These are phyloP conservation scores for Fusarium beomiforme DNA, from an alignment of 2,329 filamentous ascomycete species.

Conservation along the genomic window DNA sequence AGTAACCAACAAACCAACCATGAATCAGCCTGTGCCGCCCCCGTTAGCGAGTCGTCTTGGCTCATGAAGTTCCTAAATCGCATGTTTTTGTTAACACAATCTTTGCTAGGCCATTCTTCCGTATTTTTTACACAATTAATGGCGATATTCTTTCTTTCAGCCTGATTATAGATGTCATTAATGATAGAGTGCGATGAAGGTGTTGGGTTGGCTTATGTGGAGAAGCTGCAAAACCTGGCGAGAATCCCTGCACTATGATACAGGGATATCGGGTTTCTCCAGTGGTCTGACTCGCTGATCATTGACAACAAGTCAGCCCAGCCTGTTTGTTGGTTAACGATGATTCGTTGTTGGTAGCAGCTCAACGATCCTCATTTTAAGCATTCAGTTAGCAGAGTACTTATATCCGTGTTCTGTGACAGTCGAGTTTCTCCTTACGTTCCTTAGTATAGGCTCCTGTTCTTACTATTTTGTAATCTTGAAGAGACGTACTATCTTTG, in stretches of 20 bases:
- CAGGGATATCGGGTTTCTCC: not conserved
- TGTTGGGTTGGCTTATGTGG: not conserved
- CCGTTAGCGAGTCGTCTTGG: not conserved
- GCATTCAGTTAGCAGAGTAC: not conserved
- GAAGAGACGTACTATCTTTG: not conserved
- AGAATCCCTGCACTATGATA: not conserved
- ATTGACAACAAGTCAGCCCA: not conserved
- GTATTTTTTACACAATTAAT: rapidly evolving
- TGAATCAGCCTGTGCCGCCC: not conserved
- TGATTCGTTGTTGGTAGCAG: not conserved
- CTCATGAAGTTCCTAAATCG: rapidly evolving
- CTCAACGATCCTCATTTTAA: too few species aligned
- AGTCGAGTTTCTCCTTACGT: rapidly evolving
- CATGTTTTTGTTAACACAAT: rapidly evolving
- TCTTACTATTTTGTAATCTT: too few species aligned
- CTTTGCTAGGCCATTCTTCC: rapidly evolving
- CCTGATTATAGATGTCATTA: not conserved
- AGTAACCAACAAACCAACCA: not conserved
- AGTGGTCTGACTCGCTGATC: not conserved
- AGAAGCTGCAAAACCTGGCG: not conserved
- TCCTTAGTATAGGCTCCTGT: rapidly evolving
- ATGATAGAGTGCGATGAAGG: not conserved
- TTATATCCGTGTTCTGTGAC: rapidly evolving
- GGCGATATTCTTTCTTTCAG: rapidly evolving
- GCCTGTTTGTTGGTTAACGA: not conserved